Evolutionary conservation across 768 basidiomycete genomes (phyloP), one percentile per base, ranked within the genome.

Genomic region (Boletales sp.): DNA sequence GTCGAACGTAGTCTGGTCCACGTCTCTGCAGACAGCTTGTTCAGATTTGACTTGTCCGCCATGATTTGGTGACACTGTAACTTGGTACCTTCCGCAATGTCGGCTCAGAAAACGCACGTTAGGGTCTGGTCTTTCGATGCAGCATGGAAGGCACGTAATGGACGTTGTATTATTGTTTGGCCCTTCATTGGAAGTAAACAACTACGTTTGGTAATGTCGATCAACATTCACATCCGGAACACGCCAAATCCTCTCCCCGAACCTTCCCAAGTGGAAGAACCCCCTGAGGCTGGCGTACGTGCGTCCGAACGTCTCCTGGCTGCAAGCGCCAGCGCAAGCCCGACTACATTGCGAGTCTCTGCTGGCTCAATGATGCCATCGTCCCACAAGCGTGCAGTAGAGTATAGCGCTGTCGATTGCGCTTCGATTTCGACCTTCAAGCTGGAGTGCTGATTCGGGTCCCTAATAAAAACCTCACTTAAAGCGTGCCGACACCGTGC

Each of bases 381-480:
- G 60, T 94, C 93, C 93, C 91, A 97, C 48, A 97, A 70, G n/a
- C 91, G 82, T 11, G 94, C 94, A 1, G 88, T 89, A 2, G 91
- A 91, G 55, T 93, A 97, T 15, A 87, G 63, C 5, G 93, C 89
- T 2, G 84, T 86, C 13, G 92, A 93, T 65, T 97, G 92, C 21
- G 78, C 72, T 68, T 97, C 94, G 44, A 97, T 97, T 61, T 90
- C 87, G 14, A 77, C 73, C 69, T 87, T 85, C 43, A 94, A 70
- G 8, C 81, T 77, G 4, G 77, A 69, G 63, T 93, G 90, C 58
- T 90, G 90, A 1, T 79, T 69, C 4, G 90, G 89, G 58, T 93
- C 90, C 66, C 90, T 92, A 55, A 8, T 44, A 42, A 49, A 32
- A 19, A 21, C 24, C 12, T 46, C 27, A 43, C 40, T 36, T 44